Percentiles rank a stretch among this genome's conserved stretches.
Conservation (phyloP, 345 rosid species). For the Camelina neglecta region DNA sequence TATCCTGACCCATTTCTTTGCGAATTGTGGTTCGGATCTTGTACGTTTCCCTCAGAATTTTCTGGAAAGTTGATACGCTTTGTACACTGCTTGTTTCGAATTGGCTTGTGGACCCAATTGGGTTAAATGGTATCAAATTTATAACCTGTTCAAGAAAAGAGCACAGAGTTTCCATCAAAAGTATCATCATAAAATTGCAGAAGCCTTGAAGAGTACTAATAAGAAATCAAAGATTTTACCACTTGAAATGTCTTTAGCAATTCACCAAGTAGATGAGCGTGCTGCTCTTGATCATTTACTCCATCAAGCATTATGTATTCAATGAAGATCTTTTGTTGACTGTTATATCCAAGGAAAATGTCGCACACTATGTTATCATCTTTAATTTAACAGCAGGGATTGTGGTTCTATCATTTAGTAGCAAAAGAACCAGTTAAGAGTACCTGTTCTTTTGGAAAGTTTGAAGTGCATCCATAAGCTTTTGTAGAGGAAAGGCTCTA, state of each 20-base stretch:
- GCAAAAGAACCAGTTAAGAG: not conserved
- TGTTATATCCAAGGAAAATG: constrained; percentile 40
- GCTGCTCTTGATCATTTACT: constrained; percentile 85
- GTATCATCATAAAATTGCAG: constrained; percentile 7
- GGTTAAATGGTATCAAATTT: constrained; percentile 92
- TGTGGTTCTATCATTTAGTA: constrained; percentile 4
- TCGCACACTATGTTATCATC: constrained; percentile 16
- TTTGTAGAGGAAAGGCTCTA: constrained; percentile 92
- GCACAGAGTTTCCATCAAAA: constrained; percentile 19
- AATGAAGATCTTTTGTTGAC: constrained; percentile 80
- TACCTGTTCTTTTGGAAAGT: constrained; percentile 70
- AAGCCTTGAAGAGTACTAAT: not conserved
- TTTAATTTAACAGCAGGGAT: not conserved
- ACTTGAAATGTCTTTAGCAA: constrained; percentile 84
- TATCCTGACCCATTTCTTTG: constrained; percentile 92
- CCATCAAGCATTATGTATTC: constrained; percentile 98
- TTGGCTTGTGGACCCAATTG: constrained; percentile 74
- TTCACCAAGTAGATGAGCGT: constrained; percentile 80
- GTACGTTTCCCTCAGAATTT: constrained; percentile 69
- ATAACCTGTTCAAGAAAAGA: constrained; percentile 63
- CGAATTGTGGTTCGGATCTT: constrained; percentile 86
- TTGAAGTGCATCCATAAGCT: constrained; percentile 80
- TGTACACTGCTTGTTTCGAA: constrained; percentile 64
- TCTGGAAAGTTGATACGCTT: constrained; percentile 76
- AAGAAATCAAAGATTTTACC: constrained; percentile 54